Percentiles rank a stretch among this genome's conserved stretches.
Evolutionary conservation across 1,284 basidiomycete genomes (phyloP).

Genomic region (Malassezia furfur): DNA sequence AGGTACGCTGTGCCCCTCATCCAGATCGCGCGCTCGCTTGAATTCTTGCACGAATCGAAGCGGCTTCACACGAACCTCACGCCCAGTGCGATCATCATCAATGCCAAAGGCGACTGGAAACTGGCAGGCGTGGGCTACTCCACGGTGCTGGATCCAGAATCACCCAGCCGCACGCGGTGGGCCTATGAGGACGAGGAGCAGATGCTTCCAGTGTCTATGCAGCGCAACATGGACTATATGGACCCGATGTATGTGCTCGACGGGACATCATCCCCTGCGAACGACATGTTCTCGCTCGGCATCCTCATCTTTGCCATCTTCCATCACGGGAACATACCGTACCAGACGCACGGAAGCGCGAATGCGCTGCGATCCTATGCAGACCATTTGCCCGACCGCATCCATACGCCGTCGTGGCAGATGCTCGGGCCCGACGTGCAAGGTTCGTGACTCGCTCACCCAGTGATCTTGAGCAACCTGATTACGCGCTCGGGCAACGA

Average conservation of each 20-base stretch:
- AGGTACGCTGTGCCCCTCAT: slow-evolving; percentile 52
- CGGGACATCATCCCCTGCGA: slow-evolving; percentile 67
- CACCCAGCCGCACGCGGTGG: background rate
- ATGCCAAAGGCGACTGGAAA: slow-evolving; percentile 88
- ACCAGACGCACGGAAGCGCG: slow-evolving; percentile 74
- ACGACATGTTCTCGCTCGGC: slow-evolving; percentile 90
- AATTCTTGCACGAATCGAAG: slow-evolving; percentile 81
- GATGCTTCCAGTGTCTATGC: slow-evolving; percentile 74
- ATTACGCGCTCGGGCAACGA: slow-evolving; percentile 62
- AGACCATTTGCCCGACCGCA: slow-evolving; percentile 49
- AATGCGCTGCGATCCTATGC: slow-evolving; percentile 69
- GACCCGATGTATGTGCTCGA: slow-evolving; percentile 92
- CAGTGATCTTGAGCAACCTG: slow-evolving; percentile 27
- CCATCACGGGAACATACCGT: slow-evolving; percentile 75
- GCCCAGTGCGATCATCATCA: slow-evolving; percentile 52
- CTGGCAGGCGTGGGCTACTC: slow-evolving; percentile 75
- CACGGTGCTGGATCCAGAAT: slow-evolving; percentile 61
- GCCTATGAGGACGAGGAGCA: slow-evolving; percentile 54
- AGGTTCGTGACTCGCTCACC: background rate
- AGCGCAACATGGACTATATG: slow-evolving; percentile 83
- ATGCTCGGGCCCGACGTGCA: slow-evolving; percentile 31
- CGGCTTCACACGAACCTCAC: slow-evolving; percentile 84
- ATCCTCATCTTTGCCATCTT: slow-evolving; percentile 70
- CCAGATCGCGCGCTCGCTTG: slow-evolving; percentile 66
- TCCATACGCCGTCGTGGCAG: slow-evolving; percentile 26